These are phyloP conservation scores for Schizosaccharomyces osmophilus DNA, from an alignment of 805 yeast genomes.

Conservation along the genomic window DNA sequence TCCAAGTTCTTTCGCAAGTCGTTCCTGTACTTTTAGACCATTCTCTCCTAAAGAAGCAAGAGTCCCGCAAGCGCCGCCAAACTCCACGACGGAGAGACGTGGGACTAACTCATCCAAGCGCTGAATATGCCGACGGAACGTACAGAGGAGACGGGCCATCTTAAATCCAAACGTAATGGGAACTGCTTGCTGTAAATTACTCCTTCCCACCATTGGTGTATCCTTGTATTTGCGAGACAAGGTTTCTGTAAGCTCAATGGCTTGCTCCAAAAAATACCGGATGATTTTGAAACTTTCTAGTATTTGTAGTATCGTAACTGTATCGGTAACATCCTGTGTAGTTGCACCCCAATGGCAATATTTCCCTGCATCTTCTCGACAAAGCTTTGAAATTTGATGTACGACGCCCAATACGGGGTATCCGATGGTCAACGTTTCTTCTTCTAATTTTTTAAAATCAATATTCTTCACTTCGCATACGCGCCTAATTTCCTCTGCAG, in stretches of 20 bases:
- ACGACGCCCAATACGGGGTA: not conserved
- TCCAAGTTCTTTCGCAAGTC: not conserved
- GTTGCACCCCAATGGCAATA: constrained; percentile 3
- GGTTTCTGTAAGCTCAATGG: not conserved
- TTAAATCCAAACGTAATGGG: not conserved
- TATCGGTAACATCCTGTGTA: constrained; percentile 1
- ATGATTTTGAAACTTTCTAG: not conserved
- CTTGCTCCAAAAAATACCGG: not conserved
- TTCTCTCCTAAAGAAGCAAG: not conserved
- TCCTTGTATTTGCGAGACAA: not conserved
- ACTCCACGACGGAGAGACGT: not conserved
- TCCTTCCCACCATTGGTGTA: constrained; percentile 1
- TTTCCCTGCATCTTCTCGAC: not conserved
- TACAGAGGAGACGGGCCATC: not conserved
- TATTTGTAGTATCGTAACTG: not conserved
- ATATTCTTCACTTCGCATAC: not conserved
- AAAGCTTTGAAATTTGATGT: not conserved
- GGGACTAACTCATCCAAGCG: not conserved
- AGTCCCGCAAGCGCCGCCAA: not conserved
- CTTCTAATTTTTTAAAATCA: not conserved
- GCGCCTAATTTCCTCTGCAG: not conserved
- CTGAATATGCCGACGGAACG: not conserved
- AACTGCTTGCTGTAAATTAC: not conserved
- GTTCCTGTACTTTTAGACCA: not conserved
- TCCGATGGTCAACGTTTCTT: not conserved